Evolutionary conservation across 2,329 filamentous ascomycete genomes (phyloP), one percentile per base, ranked within the genome.

Genomic region (Bipolaris cookei): DNA sequence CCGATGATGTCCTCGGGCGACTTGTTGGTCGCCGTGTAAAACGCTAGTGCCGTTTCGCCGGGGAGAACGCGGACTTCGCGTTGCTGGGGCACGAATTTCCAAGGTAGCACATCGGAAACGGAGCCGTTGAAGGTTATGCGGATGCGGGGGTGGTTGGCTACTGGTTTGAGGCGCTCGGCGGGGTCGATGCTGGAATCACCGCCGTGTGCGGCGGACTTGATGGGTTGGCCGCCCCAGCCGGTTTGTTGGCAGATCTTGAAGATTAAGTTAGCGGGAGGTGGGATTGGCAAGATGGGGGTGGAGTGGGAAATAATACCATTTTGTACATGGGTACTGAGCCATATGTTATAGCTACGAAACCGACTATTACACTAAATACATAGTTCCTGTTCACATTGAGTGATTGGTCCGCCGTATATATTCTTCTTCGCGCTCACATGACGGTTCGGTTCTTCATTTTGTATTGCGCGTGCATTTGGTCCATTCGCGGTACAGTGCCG

Each of bases 61-160:
- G 95, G 96, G 1, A 98, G 83, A 1, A 99, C 94, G 54, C 92
- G 88, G 50, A 99, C 95, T 81, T 99, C 95, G 56, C 94, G 90
- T 81, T 99, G 95, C 78, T 99, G 95, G 1, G 95, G 95, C 1
- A 88, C 88, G 77, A 99, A 99, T 76, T 97, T 97, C 95, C 95
- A 99, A 0, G 94, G 93, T 25, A 99, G 84, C 0, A 97, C 88
- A 74, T 98, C 95, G 1, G 94, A 98, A 1, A 97, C 93, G 25
- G 92, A 96, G 45, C 93, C 91, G 73, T 92, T 95, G 84, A 99
- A 99, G 23, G 93, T 98, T 64, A 99, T 94, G 59, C 92, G 90
- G 70, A 99, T 89, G 51, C 95, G 90, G 66, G 90, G 90, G 57
- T 91, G 90, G 66, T 87, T 83, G 16, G 87, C 90, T 37, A 97